Percentiles rank a stretch among this genome's conserved stretches.
Conservation (phyloP, 768 basidiomycete species). For the Russula ochroleuca region DNA sequence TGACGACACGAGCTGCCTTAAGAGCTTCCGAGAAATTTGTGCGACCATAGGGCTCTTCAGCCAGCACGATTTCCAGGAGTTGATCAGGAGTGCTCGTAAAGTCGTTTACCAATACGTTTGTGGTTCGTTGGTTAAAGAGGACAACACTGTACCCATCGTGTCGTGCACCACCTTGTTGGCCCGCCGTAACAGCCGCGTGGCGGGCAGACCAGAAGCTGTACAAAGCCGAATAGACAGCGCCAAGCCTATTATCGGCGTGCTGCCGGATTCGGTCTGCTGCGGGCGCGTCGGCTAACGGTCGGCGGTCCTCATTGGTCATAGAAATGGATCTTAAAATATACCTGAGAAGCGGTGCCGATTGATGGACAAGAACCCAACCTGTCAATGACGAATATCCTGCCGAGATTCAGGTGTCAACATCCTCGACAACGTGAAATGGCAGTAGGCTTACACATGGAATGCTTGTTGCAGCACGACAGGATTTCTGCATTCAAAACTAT, state of each 20-base stretch:
- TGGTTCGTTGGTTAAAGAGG: constrained; percentile 38
- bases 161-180: constrained; percentile 32
- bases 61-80: constrained; percentile 41
- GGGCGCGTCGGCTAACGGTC: constrained; percentile 45
- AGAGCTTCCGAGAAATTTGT: constrained; percentile 48
- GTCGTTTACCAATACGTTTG: constrained; percentile 41
- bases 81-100: constrained; percentile 43
- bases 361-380: constrained; percentile 31
- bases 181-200: constrained; percentile 35
- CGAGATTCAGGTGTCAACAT: neutral
- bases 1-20: constrained; percentile 34
- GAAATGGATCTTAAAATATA: constrained; percentile 44
- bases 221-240: constrained; percentile 55
- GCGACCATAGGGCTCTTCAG: constrained; percentile 34
- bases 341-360: constrained; percentile 1
- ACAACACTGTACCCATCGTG: constrained; percentile 56
- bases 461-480: constrained; percentile 50
- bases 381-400: constrained; percentile 54
- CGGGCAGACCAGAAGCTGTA: constrained; percentile 55
- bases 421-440: neutral
- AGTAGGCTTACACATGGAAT: constrained; percentile 52
- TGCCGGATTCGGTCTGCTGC: constrained; percentile 38
- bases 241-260: constrained; percentile 46
- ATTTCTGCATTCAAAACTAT: constrained; percentile 50
- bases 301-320: constrained; percentile 42